These are phyloP conservation scores for Ustilago esculenta DNA, from an alignment of 1,284 basidiomycete genomes.

Conservation along the genomic window DNA sequence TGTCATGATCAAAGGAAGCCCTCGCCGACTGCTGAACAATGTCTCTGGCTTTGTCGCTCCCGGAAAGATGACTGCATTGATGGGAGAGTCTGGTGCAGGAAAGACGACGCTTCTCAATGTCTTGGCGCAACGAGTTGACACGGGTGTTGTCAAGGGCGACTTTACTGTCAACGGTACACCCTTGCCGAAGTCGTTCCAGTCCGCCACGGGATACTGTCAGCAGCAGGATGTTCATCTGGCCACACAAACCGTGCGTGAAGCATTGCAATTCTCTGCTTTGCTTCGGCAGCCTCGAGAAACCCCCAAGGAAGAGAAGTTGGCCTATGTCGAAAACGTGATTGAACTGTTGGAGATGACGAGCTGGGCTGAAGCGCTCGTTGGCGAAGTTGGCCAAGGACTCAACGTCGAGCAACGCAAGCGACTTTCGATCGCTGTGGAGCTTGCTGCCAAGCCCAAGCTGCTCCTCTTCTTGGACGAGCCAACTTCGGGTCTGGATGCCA, in stretches of 20 bases:
- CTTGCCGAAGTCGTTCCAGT: conserved; percentile 54
- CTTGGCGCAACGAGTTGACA: conserved; percentile 50
- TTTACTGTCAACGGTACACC: conserved; percentile 46
- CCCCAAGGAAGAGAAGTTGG: conserved; percentile 48
- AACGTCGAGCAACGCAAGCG: conserved; percentile 61
- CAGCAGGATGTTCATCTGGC: conserved; percentile 58
- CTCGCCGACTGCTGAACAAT: conserved; percentile 51
- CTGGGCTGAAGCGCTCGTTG: conserved; percentile 57
- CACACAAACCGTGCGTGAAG: conserved; percentile 54
- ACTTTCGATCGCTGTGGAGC: conserved; percentile 59
- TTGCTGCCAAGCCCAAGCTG: conserved; percentile 57
- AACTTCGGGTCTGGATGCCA: conserved; percentile 57
- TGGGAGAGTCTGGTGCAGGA: conserved; percentile 62
- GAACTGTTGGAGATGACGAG: conserved; percentile 56
- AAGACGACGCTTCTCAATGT: conserved; percentile 62
- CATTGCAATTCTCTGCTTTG: conserved; percentile 56
- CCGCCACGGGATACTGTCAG: conserved; percentile 53
- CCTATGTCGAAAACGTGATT: conserved; percentile 56
- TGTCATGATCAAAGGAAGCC: conserved; percentile 51
- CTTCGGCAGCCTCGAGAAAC: conserved; percentile 54
- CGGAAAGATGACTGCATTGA: conserved; percentile 58
- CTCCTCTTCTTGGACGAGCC: conserved; percentile 64
- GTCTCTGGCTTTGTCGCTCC: conserved; percentile 68
- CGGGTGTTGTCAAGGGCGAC: conserved; percentile 51
- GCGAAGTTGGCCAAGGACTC: conserved; percentile 49